Evolutionary conservation across 2,329 filamentous ascomycete genomes (phyloP).

Genomic region (Cladophialophora psammophila): DNA sequence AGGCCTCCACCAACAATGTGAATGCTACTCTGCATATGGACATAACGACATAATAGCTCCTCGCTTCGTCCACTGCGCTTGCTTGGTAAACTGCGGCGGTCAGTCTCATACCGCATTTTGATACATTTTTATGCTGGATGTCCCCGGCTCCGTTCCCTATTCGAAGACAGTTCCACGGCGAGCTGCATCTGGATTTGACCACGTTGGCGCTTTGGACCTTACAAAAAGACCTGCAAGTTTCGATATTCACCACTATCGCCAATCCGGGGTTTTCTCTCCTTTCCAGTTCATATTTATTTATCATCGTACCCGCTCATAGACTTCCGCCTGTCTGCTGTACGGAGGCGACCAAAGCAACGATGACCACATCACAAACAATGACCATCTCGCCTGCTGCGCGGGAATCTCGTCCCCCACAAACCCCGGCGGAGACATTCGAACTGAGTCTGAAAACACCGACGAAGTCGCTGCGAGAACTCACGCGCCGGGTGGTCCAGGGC

Average conservation of each 20-base stretch:
- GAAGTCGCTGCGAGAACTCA: constrained; percentile 28
- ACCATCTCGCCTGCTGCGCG: not conserved
- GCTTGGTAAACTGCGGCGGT: not conserved
- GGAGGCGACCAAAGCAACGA: not conserved
- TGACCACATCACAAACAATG: not conserved
- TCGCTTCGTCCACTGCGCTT: not conserved
- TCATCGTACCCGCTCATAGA: no score
- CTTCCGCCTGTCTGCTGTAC: no score
- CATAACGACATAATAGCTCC: no score
- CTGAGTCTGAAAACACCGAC: constrained; percentile 35
- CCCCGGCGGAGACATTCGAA: constrained; percentile 24
- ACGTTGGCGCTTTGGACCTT: not conserved
- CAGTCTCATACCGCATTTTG: not conserved
- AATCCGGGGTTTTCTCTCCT: not conserved
- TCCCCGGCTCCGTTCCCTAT: not conserved
- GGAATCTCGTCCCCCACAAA: not conserved
- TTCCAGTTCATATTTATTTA: no score
- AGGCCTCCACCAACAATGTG: no score
- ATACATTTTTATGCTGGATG: not conserved
- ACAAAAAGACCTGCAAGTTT: not conserved
- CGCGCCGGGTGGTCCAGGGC: constrained; percentile 25
- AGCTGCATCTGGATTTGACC: not conserved
- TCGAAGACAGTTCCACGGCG: not conserved
- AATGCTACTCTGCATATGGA: no score
- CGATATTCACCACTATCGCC: not conserved